A percentile compares a stretch with the other conserved stretches of the same genome.
phyloP scores from a whole-genome alignment of 106 monocot genomes.

The Allium sativum region DNA sequence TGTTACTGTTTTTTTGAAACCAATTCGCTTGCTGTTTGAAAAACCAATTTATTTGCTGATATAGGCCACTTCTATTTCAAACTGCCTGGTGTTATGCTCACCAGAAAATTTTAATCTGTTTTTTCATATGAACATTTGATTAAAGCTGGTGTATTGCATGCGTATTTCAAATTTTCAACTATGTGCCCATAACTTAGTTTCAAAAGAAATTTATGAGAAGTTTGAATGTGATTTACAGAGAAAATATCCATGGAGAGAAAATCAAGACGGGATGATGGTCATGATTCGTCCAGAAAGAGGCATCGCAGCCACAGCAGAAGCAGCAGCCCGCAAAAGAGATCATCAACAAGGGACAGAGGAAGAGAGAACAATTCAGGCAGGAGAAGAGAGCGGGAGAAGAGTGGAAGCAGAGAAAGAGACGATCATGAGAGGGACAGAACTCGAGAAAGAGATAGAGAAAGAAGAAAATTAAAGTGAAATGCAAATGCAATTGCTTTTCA shows the following conservation, averaged over 20 bases:
- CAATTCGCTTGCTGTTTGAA: too few species aligned
- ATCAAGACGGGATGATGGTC: conserved; percentile 36
- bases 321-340: conserved; percentile 53
- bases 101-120: too few species aligned
- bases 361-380: conserved; percentile 19
- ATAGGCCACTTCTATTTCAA: too few species aligned
- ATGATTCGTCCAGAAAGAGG: conserved; percentile 61
- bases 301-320: conserved; percentile 68
- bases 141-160: too few species aligned
- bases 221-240: conserved; percentile 26
- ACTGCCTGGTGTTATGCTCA: too few species aligned
- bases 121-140: too few species aligned
- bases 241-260: conserved; percentile 40
- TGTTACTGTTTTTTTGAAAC: too few species aligned
- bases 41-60: too few species aligned
- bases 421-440: conserved; percentile 38
- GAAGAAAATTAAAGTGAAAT: conserved; percentile 60
- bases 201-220: not conserved
- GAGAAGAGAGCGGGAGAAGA: conserved; percentile 56
- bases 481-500: not conserved
- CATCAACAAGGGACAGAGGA: conserved; percentile 26
- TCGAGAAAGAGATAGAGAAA: conserved; percentile 59
- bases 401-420: conserved; percentile 65
- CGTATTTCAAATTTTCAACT: too few species aligned
- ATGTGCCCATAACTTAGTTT: too few species aligned